phyloP scores from a whole-genome alignment of 208 protist genomes.

The Trypanosoma scelopori region DNA sequence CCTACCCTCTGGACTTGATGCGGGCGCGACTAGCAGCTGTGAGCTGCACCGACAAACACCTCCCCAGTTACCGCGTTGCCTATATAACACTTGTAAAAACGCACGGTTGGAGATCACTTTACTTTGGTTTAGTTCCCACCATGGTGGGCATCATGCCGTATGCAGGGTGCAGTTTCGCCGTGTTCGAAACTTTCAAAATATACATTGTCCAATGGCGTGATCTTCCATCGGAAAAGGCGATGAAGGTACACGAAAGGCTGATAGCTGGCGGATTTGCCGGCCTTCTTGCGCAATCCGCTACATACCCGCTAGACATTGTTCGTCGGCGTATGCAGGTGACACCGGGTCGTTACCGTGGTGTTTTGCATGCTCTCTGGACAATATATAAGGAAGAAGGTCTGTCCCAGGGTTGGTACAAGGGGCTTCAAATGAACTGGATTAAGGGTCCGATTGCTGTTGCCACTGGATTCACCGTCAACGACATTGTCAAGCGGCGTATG shows the following conservation, averaged over 20 bases:
- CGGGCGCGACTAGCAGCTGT: constrained; percentile 85
- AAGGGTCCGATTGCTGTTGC: constrained; percentile 90
- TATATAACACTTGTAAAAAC: constrained; percentile 53
- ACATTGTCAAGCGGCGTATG: constrained; percentile 81
- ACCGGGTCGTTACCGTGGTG: constrained; percentile 69
- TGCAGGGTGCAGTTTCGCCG: constrained; percentile 92
- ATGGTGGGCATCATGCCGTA: constrained; percentile 94
- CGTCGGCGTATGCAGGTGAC: constrained; percentile 91
- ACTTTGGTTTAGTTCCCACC: constrained; percentile 87
- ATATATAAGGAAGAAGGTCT: constrained; percentile 84
- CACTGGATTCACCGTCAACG: constrained; percentile 92
- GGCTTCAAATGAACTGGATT: constrained; percentile 94
- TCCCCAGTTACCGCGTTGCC: constrained; percentile 73
- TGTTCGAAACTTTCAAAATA: constrained; percentile 89
- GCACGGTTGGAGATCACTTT: constrained; percentile 71
- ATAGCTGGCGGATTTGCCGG: constrained; percentile 85
- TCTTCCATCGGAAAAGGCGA: constrained; percentile 67
- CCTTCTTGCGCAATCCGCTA: constrained; percentile 89
- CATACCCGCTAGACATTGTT: constrained; percentile 95
- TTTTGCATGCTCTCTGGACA: constrained; percentile 53
- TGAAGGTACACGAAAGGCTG: constrained; percentile 68
- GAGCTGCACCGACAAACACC: constrained; percentile 53
- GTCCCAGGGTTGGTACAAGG: constrained; percentile 84
- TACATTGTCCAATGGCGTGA: constrained; percentile 49
- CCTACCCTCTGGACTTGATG: constrained; percentile 95